These are phyloP conservation scores for Sphenostylis stenocarpa DNA, from an alignment of 306 rosid species.

Conservation along the genomic window DNA sequence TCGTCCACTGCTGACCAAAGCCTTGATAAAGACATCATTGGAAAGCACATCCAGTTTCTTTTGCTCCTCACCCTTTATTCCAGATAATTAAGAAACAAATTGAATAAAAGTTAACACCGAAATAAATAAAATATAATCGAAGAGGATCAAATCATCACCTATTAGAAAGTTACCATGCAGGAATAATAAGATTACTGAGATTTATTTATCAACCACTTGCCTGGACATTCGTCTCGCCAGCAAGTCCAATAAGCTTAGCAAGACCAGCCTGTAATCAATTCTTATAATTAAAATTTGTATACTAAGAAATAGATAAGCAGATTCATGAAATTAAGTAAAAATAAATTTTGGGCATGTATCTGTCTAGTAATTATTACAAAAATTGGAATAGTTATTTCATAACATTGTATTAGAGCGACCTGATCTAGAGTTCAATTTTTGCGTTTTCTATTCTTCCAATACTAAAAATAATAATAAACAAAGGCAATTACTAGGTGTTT, in stretches of 20 bases:
- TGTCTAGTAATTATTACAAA: background rate
- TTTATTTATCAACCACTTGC: conserved; percentile 40
- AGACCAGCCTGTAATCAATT: conserved; percentile 66
- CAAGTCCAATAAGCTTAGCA: conserved; percentile 94
- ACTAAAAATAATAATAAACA: too few relatives aligned
- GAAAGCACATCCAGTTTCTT: conserved; percentile 94
- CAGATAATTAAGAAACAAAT: background rate
- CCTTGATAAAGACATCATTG: conserved; percentile 85
- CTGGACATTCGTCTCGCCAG: conserved; percentile 95
- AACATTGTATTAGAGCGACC: background rate
- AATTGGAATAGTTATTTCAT: background rate
- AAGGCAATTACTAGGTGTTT: too few relatives aligned
- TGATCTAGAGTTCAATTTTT: too few relatives aligned
- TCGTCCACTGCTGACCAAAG: conserved; percentile 81
- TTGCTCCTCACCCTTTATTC: conserved; percentile 84
- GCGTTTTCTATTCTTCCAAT: too few relatives aligned
- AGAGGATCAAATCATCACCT: background rate
- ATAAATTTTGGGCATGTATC: background rate
- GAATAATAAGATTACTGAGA: background rate
- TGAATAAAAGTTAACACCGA: background rate
- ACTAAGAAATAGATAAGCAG: background rate
- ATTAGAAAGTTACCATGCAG: background rate
- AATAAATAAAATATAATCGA: background rate
- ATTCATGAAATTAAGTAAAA: background rate
- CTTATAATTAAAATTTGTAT: background rate